Percentiles rank a stretch among this genome's conserved stretches.
These are phyloP conservation scores for Penicillium sp. DNA, from an alignment of 2,329 filamentous ascomycete species.

Conservation along the genomic window DNA sequence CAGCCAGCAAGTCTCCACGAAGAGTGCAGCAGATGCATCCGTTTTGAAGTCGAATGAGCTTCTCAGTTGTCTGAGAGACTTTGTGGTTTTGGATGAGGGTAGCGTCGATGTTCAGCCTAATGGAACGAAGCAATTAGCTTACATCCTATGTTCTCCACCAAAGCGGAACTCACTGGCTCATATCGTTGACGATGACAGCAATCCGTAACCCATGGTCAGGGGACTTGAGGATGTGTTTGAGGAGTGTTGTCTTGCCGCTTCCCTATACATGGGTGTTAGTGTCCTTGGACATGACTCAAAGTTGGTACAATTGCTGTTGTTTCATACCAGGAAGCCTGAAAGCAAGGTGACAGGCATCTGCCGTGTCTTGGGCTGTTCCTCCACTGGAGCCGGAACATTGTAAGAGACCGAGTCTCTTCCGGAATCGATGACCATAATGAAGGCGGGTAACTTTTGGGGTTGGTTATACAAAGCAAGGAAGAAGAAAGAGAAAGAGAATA, in stretches of 20 bases:
- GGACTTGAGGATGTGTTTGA: conserved; percentile 66
- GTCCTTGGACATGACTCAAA: neutral
- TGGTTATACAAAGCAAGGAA: neutral
- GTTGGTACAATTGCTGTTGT: neutral
- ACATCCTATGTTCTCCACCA: accelerated
- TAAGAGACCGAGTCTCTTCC: conserved; percentile 17
- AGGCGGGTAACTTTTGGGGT: neutral
- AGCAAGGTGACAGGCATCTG: conserved; percentile 58
- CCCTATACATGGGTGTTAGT: conserved; percentile 45
- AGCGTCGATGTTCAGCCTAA: conserved; percentile 63
- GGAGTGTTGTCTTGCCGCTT: conserved; percentile 68
- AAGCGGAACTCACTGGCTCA: conserved; percentile 53
- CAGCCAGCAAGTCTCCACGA: conserved; percentile 67
- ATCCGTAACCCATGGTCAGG: conserved; percentile 65
- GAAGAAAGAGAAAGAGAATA: neutral
- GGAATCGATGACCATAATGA: conserved; percentile 25
- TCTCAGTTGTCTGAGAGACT: conserved; percentile 60
- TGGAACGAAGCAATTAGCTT: neutral
- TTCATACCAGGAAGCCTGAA: conserved; percentile 56
- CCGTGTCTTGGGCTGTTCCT: conserved; percentile 26
- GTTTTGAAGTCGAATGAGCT: conserved; percentile 67
- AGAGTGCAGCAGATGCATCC: conserved; percentile 76
- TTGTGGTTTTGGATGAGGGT: conserved; percentile 58
- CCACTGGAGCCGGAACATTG: conserved; percentile 9
- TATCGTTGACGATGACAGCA: conserved; percentile 72